phyloP scores from a whole-genome alignment of 306 rosid species.

The Mimosa pudica region DNA sequence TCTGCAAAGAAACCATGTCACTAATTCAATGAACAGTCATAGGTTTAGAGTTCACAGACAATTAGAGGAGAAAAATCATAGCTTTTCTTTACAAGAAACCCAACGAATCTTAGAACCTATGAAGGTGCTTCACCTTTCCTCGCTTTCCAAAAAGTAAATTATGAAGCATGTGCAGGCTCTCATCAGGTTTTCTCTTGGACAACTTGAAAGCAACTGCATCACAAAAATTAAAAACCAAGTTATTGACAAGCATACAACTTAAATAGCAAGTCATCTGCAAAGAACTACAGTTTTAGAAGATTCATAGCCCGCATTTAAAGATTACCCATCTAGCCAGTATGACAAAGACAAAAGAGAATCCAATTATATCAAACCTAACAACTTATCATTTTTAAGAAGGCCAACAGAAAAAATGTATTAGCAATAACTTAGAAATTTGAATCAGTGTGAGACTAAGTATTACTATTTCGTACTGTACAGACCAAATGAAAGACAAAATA shows the following conservation, averaged over 20 bases:
- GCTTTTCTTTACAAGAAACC: background rate
- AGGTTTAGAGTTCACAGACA: slow-evolving; percentile 4
- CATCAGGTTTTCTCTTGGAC: slow-evolving; percentile 92
- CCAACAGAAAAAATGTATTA: background rate
- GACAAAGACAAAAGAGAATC: background rate
- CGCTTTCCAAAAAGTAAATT: slow-evolving; percentile 79
- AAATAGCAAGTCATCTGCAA: slow-evolving; percentile 8
- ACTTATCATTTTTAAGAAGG: slow-evolving; percentile 6
- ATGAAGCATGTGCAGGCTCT: slow-evolving; percentile 83
- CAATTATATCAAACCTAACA: background rate
- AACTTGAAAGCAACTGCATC: slow-evolving; percentile 93
- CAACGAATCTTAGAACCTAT: slow-evolving; percentile 3
- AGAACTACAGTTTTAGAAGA: slow-evolving; percentile 7
- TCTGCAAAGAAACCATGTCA: slow-evolving; percentile 51
- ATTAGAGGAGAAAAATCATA: background rate
- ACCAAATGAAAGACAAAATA: background rate
- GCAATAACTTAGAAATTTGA: background rate
- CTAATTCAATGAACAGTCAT: slow-evolving; percentile 20
- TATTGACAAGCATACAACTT: slow-evolving; percentile 13
- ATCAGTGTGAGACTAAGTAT: background rate
- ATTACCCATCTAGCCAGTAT: slow-evolving; percentile 6
- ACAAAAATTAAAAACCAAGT: slow-evolving; percentile 33
- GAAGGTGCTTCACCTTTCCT: slow-evolving; percentile 62
- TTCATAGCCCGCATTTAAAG: background rate
- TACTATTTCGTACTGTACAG: background rate